Conservation (phyloP, 1,139 yeast genomes). For the Scheffersomyces segobiensis region DNA sequence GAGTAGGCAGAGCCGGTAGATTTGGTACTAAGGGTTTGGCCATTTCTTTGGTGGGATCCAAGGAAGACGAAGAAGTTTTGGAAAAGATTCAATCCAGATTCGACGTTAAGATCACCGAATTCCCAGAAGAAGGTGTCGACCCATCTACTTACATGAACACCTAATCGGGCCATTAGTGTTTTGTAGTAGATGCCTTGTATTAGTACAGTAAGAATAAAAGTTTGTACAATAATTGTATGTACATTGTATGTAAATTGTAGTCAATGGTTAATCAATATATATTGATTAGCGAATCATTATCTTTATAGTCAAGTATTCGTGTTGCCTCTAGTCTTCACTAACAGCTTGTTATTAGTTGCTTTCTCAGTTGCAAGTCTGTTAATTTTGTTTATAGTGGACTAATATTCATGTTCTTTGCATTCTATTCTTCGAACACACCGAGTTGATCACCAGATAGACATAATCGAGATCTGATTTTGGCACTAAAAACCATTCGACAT, state of each 20-base stretch:
- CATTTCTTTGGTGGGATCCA: slow-evolving; percentile 81
- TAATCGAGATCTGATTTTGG: slow-evolving; percentile 41
- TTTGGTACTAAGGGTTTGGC: slow-evolving; percentile 99
- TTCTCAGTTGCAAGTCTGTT: background rate
- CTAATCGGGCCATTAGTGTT: slow-evolving; percentile 27
- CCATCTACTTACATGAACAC: slow-evolving; percentile 98
- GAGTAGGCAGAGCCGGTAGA: slow-evolving; percentile 99
- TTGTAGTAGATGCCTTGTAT: slow-evolving; percentile 3
- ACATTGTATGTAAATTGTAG: background rate
- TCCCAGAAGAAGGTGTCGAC: slow-evolving; percentile 98
- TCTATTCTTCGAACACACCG: slow-evolving; percentile 15
- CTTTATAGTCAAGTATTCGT: background rate
- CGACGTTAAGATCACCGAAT: slow-evolving; percentile 90
- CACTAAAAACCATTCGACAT: slow-evolving; percentile 60
- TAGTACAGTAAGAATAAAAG: slow-evolving; percentile 1
- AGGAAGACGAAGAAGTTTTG: slow-evolving; percentile 87
- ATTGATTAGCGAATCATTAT: no score
- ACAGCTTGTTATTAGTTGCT: background rate
- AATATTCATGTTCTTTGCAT: background rate
- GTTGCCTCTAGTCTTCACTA: no score
- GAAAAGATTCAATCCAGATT: slow-evolving; percentile 95
- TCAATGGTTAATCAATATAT: background rate
- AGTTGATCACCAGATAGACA: slow-evolving; percentile 44
- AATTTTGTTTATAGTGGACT: background rate
- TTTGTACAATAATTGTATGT: background rate